Evolutionary conservation across 1,284 basidiomycete genomes (phyloP), one percentile per base, ranked within the genome.

Genomic region (Amylostereum chailletii): DNA sequence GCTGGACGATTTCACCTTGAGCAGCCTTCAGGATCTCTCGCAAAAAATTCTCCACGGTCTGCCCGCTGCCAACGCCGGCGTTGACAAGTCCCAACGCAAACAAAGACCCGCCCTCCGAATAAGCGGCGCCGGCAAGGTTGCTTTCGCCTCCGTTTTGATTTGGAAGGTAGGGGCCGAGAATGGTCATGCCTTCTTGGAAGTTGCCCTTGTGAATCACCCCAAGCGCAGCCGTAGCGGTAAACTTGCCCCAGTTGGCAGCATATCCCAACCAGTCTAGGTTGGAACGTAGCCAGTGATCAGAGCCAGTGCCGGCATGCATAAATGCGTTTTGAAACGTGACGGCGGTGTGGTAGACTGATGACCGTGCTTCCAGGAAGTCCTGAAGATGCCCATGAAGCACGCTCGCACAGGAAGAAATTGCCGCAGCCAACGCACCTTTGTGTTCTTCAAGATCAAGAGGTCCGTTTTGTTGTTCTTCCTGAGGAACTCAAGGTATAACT

Each of bases 201-300:
- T 93, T 94, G 42, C 94, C 94, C 58, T 94, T 94, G 71, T 97
- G 93, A 57, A 98, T 96, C 47, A 97, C 90, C 58, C 94, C 94
- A 29, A 98, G 81, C 5, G 89, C 92, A 29, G 94, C 93, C 5
- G 94, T 96, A 2, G 94, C 90, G 5, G 91, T 90, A 69, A 97
- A 98, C 63, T 97, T 98, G 41, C 91, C 90, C 94, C 94, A 98
- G 64, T 98, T 96, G 39, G 86, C 87, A 2, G 94, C 94, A 53
- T 90, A 77, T 29, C 82, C 88, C 1, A 98, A 79, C 92, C 93
- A 98, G 63, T 95, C 94, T 43, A 98, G 76, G 64, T 97, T 97
- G 51, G 95, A 90, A 7, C 92, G 83, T 31, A 98, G 71, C 74
- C 97, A 98, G 36, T 79, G 65, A 60, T 98, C 94, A 2, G 92